Conservation (phyloP, 805 yeast genomes). For the Saturnispora galanensis region DNA sequence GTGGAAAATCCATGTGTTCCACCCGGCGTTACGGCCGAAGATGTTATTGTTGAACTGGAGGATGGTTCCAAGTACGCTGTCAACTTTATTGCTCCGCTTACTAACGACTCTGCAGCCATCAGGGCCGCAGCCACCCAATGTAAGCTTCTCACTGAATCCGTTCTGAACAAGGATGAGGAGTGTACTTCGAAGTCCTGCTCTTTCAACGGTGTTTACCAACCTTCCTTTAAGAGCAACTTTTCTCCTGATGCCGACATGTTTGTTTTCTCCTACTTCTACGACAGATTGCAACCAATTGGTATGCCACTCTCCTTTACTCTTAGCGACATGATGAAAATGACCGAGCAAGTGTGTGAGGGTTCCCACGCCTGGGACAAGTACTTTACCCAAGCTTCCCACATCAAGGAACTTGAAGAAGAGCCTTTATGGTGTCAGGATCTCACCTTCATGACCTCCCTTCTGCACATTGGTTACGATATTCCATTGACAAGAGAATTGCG, state of each 20-base stretch:
- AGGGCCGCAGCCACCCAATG: constrained; percentile 71
- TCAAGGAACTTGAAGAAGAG: constrained; percentile 57
- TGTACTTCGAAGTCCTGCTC: constrained; percentile 81
- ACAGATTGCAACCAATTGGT: constrained; percentile 87
- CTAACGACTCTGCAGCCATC: constrained; percentile 19
- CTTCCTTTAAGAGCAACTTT: constrained; percentile 75
- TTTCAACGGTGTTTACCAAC: constrained; percentile 96
- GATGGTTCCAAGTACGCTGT: constrained; percentile 25
- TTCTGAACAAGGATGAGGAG: constrained; percentile 71
- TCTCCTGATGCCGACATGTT: constrained; percentile 64
- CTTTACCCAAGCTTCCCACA: constrained; percentile 56
- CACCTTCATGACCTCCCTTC: constrained; percentile 77
- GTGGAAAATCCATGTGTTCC: constrained; percentile 81
- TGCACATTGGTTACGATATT: constrained; percentile 95
- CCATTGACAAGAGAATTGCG: constrained; percentile 82
- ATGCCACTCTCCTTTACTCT: constrained; percentile 87
- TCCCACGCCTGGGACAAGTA: constrained; percentile 60
- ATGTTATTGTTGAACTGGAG: constrained; percentile 50
- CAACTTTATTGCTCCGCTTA: constrained; percentile 26
- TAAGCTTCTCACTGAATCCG: constrained; percentile 69
- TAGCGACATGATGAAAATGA: constrained; percentile 72
- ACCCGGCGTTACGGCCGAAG: constrained; percentile 54
- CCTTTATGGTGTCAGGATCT: constrained; percentile 94
- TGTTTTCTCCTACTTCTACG: constrained; percentile 91
- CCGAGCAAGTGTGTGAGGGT: constrained; percentile 81